Base-by-base conservation (phyloP, 495 filamentous ascomycete species). In the Penicillium fimorum region DNA sequence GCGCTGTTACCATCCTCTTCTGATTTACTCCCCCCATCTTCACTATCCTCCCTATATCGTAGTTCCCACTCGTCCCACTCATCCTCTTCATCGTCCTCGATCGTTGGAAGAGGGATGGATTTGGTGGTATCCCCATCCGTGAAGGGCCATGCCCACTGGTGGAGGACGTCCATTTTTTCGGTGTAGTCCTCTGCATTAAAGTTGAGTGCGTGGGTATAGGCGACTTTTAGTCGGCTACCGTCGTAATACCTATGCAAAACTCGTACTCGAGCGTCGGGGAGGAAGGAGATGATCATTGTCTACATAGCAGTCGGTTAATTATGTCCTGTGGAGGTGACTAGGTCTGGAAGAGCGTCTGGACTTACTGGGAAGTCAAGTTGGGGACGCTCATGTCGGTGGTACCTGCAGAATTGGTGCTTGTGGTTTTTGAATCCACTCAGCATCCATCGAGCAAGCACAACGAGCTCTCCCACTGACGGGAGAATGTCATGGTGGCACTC, bases 251-350 rank as follows among this genome's bases (percentile, higher is more conserved):
- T 49, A n/a, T 47, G 47, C 29, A 58, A 41, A 4, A 58, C 24
- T 25, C 56, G 56, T 18, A 50, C 56, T 17, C 33, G 42, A 20
- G 27, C 41, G 15, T 41, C 40, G 2, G 56, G 50, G 15, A 53
- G 56, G 35, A 53, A 58, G 4, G 56, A 58, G 12, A 58, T 53
- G 13, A 53, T 33, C 42, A 58, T 38, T 18, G 56, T 58, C 56
- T 53, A 41, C 7, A 11, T n/a, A 15, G 13, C 5, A n/a, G 6
- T 47, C 17, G 47, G 42, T 53, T 11, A 47, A 7, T n/a, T 6
- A 25, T 53, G 1, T 32, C 1, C 7, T 42, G 25, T 8, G 3
- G 17, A 15, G 25, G 4, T 44, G 1, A 25, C 5, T 45, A n/a
- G 13, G 5, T 37, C 25, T 27, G 25, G 25, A 32, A 3, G 20